Percentiles rank a stretch among this genome's conserved stretches.
Conservation (phyloP, 108 stramenopile species). For the Chaetoceros tenuissimus region DNA sequence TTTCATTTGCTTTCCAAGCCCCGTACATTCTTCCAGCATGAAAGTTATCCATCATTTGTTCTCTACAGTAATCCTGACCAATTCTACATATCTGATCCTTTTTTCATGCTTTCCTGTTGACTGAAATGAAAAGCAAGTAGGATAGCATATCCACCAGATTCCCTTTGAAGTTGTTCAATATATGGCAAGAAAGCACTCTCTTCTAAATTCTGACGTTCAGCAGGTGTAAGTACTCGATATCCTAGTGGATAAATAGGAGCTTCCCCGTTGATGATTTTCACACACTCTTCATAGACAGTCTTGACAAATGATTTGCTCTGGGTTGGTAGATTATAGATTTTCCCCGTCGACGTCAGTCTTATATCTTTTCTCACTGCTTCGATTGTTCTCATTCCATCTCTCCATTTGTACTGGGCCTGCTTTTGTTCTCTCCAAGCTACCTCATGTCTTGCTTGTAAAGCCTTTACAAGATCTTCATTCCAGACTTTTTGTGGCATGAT, state of each 20-base stretch:
- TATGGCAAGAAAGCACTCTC: conserved; percentile 11
- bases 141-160: conserved; percentile 22
- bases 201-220: background rate
- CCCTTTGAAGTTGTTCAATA: conserved; percentile 16
- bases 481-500: too few species aligned
- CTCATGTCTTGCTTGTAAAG: conserved; percentile 15
- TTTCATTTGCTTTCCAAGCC: conserved; percentile 23
- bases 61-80: conserved; percentile 21
- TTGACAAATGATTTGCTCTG: conserved; percentile 10
- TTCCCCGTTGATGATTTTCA: conserved; percentile 10
- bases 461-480: conserved; percentile 24
- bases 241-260: conserved; percentile 10
- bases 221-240: conserved; percentile 7
- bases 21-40: conserved; percentile 21
- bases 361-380: conserved; percentile 16
- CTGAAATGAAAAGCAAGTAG: conserved; percentile 23
- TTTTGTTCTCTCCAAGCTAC: conserved; percentile 9
- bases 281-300: conserved; percentile 14
- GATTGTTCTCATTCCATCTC: conserved; percentile 14
- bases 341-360: conserved; percentile 10
- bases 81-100: conserved; percentile 12
- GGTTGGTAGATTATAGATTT: conserved; percentile 10
- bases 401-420: conserved; percentile 13
- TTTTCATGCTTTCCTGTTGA: conserved; percentile 6
- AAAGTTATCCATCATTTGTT: conserved; percentile 24